Base-by-base conservation (phyloP, 805 yeast species). In the Zygoascus bituminiphila region DNA sequence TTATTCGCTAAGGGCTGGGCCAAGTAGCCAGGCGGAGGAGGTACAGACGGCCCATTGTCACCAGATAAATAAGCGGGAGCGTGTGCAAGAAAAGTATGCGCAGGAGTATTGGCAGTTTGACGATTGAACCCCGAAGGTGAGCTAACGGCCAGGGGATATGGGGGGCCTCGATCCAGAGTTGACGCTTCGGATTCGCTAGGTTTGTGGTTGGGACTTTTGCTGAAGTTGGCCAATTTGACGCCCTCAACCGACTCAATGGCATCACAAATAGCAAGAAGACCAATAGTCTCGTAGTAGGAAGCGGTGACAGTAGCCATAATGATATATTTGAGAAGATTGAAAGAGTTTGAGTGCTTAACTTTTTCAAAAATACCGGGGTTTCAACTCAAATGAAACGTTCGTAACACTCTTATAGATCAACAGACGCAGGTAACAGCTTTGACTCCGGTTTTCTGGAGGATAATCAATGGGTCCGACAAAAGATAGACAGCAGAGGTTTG, bases 241-340 rank as follows among this genome's bases (percentile, higher is more conserved):
- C 31, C 44, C 15, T 41, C 44, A 10, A 23, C 44, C 17, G 44
- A 41, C 14, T 41, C 44, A 12, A 41, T 25, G 8, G 70, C 68
- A 55, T 67, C 71, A 53, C 69, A 66, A 44, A 65, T 62, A 44
- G 69, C 69, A 46, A 68, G 60, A 46, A 67, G 54, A 38, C 70
- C 71, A 31, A 68, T 60, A 31, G 67, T 58, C 54, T 68, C 71
- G 59, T 67, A 67, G 54, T 65, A 66, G 17, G 59, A 46, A 9
- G 50, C 50, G 12, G 48, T 45, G 19, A 42, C 47, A 15, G 39
- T 19, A 14, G 39, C 5, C 39, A 36, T 36, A 25, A 8, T 25
- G 29, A 25, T n/a, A n/a, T n/a, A n/a, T n/a, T n/a, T n/a, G n/a
- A n/a, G n/a, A n/a, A n/a, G n/a, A n/a, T n/a, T n/a, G n/a, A n/a